Conservation (phyloP, 495 filamentous ascomycete genomes). For the Talaromyces ruber region DNA sequence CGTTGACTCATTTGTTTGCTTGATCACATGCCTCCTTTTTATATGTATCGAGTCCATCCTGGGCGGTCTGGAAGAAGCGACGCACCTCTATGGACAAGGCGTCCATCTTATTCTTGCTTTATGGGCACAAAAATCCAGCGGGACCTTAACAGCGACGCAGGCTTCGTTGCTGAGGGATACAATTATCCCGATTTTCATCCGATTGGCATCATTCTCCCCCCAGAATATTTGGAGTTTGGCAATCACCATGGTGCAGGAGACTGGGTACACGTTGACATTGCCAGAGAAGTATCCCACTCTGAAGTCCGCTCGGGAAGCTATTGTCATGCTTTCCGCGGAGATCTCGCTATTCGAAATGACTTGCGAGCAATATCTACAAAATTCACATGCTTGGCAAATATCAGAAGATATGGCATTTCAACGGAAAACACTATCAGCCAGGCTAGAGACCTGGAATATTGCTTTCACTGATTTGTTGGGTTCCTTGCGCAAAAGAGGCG, state of each 20-base stretch:
- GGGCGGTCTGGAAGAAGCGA: slow-evolving; percentile 21
- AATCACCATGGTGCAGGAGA: neutral
- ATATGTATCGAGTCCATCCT: slow-evolving; percentile 50
- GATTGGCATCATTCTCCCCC: slow-evolving; percentile 17
- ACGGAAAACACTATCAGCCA: slow-evolving; percentile 8
- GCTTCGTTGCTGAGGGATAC: slow-evolving; percentile 19
- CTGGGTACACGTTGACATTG: neutral
- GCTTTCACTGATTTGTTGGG: slow-evolving; percentile 16
- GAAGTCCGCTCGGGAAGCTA: slow-evolving; percentile 23
- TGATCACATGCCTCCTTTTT: slow-evolving; percentile 49
- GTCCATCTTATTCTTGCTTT: slow-evolving; percentile 22
- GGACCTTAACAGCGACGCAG: slow-evolving; percentile 10
- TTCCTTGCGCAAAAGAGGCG: slow-evolving; percentile 1
- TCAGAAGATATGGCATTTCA: slow-evolving; percentile 4
- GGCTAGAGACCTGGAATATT: slow-evolving; percentile 13
- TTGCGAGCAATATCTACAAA: slow-evolving; percentile 11
- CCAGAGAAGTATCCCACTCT: slow-evolving; percentile 16
- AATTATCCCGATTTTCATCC: slow-evolving; percentile 30
- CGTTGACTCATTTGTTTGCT: slow-evolving; percentile 23
- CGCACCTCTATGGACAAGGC: slow-evolving; percentile 28
- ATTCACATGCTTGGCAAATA: slow-evolving; percentile 1
- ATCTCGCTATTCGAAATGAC: slow-evolving; percentile 13
- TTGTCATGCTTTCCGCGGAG: slow-evolving; percentile 17
- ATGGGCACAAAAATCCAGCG: slow-evolving; percentile 16
- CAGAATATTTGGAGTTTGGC: neutral